Evolutionary conservation across 164 flowering plant genomes (phyloP).

Genomic region (Macadamia integrifolia): DNA sequence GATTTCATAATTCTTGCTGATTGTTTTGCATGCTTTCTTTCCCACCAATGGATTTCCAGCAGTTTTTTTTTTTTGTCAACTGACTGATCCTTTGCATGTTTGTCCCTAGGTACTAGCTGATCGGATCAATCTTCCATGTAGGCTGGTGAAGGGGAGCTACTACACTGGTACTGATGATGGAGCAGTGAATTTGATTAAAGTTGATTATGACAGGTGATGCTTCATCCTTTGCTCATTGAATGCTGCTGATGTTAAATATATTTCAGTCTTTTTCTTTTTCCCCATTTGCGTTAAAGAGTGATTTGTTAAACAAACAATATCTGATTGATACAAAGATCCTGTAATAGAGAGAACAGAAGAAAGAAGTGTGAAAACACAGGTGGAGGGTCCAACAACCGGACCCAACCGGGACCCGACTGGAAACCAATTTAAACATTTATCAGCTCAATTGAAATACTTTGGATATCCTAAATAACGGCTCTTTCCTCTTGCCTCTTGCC

Average conservation of each 20-base stretch:
- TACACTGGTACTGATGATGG: constrained; percentile 98
- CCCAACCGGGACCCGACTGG: too few species aligned
- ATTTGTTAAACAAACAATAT: too few species aligned
- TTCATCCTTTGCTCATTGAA: neutral
- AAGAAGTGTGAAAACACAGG: too few species aligned
- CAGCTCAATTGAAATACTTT: too few species aligned
- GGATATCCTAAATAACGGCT: too few species aligned
- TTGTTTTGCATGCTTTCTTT: neutral
- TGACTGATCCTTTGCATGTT: constrained; percentile 5
- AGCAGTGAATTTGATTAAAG: constrained; percentile 82
- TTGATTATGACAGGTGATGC: constrained; percentile 65
- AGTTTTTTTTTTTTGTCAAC: neutral
- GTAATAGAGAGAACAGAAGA: too few species aligned
- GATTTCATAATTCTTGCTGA: neutral
- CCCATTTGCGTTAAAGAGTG: too few species aligned
- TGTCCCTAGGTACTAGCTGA: constrained; percentile 85
- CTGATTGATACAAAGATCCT: too few species aligned
- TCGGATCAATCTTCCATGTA: constrained; percentile 79
- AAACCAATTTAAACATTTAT: too few species aligned
- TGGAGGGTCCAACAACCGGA: too few species aligned
- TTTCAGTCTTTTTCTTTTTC: neutral
- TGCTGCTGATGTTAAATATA: neutral
- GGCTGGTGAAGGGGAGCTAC: constrained; percentile 94
- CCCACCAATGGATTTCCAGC: too few species aligned
- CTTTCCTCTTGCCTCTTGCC: too few species aligned